Evolutionary conservation across 495 filamentous ascomycete genomes (phyloP).

Genomic region (Parathielavia appendiculata): DNA sequence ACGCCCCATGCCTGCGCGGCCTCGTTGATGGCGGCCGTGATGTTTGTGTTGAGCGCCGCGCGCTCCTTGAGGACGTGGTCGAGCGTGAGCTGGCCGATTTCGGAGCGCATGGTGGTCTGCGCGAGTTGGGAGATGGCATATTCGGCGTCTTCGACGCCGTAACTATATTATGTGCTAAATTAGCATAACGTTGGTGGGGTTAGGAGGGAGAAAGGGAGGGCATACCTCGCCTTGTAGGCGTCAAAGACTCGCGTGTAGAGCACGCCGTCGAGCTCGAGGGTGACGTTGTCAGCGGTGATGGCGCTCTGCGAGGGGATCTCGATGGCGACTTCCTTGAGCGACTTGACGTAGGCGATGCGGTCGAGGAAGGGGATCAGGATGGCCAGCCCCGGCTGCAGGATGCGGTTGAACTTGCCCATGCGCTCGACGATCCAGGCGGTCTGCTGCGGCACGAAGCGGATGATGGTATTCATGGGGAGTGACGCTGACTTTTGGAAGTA

Average conservation of each 20-base stretch:
- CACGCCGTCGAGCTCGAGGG: constrained; percentile 90
- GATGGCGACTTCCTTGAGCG: constrained; percentile 88
- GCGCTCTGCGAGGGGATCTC: constrained; percentile 93
- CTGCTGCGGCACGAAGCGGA: constrained; percentile 97
- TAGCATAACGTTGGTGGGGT: neutral
- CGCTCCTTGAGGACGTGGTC: constrained; percentile 98
- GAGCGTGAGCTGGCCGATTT: constrained; percentile 92
- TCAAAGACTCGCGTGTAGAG: constrained; percentile 94
- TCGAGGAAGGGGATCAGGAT: constrained; percentile 88
- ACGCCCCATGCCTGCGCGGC: constrained; percentile 96
- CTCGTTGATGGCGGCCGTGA: constrained; percentile 96
- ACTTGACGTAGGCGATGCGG: constrained; percentile 96
- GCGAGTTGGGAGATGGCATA: constrained; percentile 98
- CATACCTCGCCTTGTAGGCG: constrained; percentile 89
- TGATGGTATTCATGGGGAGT: constrained; percentile 86
- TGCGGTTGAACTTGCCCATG: constrained; percentile 94
- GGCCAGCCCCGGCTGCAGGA: constrained; percentile 84
- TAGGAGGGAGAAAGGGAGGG: constrained; percentile 5
- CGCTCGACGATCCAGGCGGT: constrained; percentile 99
- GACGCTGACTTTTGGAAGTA: constrained; percentile 52
- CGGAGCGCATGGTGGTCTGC: constrained; percentile 96
- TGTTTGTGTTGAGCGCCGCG: constrained; percentile 90
- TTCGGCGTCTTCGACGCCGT: constrained; percentile 97
- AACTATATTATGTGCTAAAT: constrained; percentile 50
- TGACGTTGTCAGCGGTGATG: constrained; percentile 98